Evolutionary conservation across 495 filamentous ascomycete genomes (phyloP), one percentile per base, ranked within the genome.

Genomic region (Clavariopsis aquatica): DNA sequence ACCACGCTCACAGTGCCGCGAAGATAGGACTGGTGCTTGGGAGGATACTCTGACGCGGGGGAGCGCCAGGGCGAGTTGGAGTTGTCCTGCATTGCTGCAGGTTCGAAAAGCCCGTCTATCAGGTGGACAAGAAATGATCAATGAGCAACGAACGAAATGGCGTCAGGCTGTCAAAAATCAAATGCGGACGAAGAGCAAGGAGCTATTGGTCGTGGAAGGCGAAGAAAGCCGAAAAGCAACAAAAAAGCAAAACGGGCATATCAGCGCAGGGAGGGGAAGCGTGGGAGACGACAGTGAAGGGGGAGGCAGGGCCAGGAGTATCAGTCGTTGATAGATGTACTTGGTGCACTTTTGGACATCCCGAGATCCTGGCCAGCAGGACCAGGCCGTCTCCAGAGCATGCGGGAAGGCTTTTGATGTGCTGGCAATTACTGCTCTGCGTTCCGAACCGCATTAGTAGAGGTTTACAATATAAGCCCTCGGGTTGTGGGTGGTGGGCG

Each of bases 241-340:
- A 66, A 68, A 71, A n/a, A 68, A 66, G 60, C 64, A 71, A 71
- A 71, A 61, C 23, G 59, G 55, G 64, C 64, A 71, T 67, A 57
- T 61, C 64, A 62, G 31, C 63, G 36, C 29, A 38, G 43, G 7
- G 29, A 47, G 34, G 55, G 59, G 64, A 62, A 60, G 53, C 55
- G 58, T 66, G 63, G 57, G 68, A 71, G 64, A 27, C 28, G 49
- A 67, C 59, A 64, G 64, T 57, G 59, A 59, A 67, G 27, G 58
- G n/a, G 64, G 62, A 67, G 52, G 34, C 62, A 52, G 31, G 57
- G 17, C 64, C 58, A 58, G 67, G 59, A 62, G 63, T 41, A 57
- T 65, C 67, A 63, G 45, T 41, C 57, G 49, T 56, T 53, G 43
- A 61, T 70, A 70, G 62, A 70, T 56, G 67, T 70, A 70, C 62